Percentiles rank a stretch among this genome's conserved stretches.
These are phyloP conservation scores for Butyriboletus loyo DNA, from an alignment of 768 basidiomycete genomes.

Conservation along the genomic window DNA sequence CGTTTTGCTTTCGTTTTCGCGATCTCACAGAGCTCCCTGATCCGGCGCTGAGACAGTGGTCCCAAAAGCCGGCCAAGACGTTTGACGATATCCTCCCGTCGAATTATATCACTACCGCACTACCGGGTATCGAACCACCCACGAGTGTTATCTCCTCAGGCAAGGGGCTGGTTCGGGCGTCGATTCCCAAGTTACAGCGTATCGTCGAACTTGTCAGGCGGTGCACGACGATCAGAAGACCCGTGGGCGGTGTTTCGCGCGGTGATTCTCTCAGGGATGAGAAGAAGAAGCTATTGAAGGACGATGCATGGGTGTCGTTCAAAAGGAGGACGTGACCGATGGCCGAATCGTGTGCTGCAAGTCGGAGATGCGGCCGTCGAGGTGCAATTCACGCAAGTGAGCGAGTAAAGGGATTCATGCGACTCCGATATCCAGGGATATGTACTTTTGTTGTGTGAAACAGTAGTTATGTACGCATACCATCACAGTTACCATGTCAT, in stretches of 20 bases:
- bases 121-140: constrained; percentile 16
- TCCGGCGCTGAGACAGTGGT: constrained; percentile 24
- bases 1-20: background rate
- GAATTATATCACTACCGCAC: constrained; percentile 40
- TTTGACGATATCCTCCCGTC: constrained; percentile 50
- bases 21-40: constrained; percentile 22
- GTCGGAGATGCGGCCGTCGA: constrained; percentile 24
- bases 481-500: background rate
- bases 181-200: constrained; percentile 40
- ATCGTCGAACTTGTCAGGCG: constrained; percentile 32
- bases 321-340: constrained; percentile 4
- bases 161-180: constrained; percentile 32
- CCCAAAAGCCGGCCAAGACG: constrained; percentile 30
- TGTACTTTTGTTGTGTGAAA: background rate
- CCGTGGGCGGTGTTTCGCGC: constrained; percentile 8
- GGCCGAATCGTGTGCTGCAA: constrained; percentile 21
- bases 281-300: constrained; percentile 19
- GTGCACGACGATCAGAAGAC: constrained; percentile 12
- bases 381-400: constrained; percentile 18
- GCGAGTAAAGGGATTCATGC: background rate
- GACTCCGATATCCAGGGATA: background rate
- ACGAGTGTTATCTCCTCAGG: constrained; percentile 16
- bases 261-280: constrained; percentile 15
- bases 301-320: constrained; percentile 15
- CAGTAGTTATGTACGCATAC: background rate